Base-by-base conservation (phyloP, 176 grass and related monocot genomes). In the Eragrostis curvula region DNA sequence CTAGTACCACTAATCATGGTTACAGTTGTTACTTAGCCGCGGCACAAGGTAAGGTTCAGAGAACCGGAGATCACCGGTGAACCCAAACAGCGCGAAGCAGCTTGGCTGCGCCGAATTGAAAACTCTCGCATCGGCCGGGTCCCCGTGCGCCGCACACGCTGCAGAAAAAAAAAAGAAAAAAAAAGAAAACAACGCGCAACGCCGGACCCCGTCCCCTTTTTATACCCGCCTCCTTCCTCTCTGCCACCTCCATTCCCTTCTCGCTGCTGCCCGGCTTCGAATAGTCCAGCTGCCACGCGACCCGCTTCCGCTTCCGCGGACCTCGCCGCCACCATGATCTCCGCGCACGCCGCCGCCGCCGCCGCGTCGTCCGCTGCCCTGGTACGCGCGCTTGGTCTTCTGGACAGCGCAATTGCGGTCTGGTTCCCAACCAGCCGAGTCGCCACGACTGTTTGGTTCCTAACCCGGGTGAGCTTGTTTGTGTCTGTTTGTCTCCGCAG, bases 241-340 rank as follows among this genome's bases (percentile, higher is more conserved):
- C 49, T 41, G 18, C 73, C 68, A 65, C 47, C 66, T 6, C 47
- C 58, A 39, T 17, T 59, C 57, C 3, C 32, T 42, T 73, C 50
- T 17, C 64, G 53, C 48, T 64, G 53, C 81, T n/a, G 46, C 81
- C 13, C 28, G 57, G 10, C 25, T 50, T 45, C 82, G 40, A 40
- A 18, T 21, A 56, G 78, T 8, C n/a, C 66, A 30, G 65, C 42
- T 23, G 66, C 50, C 79, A 36, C 53, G 25, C 45, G 0, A 28
- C 51, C 39, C 53, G 68, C 70, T 70, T 7, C 45, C 21, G 17
- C 77, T 25, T 24, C 68, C 75, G 68, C 47, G 45, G 75, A 80
- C n/a, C 20, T 73, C 67, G 79, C 66, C 73, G 78, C 57, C 83
- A 72, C 12, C 53, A 90, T 90, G 88, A 43, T 90, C 7, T 83